phyloP scores from a whole-genome alignment of 164 flowering plant species.

The Umbellularia californica region DNA sequence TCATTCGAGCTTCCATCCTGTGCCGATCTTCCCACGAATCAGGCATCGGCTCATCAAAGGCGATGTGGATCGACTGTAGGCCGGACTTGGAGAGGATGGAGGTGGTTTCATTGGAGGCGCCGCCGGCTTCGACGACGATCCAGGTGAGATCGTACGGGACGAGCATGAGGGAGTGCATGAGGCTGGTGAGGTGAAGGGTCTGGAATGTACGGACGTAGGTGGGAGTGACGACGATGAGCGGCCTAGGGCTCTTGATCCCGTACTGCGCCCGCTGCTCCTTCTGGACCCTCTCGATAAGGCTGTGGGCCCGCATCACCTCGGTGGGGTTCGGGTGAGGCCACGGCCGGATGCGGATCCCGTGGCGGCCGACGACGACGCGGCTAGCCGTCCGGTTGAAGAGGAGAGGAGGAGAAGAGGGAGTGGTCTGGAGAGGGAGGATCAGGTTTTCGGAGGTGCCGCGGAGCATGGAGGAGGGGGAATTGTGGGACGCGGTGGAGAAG shows the following conservation, averaged over 20 bases:
- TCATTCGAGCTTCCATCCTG: slow-evolving; percentile 66
- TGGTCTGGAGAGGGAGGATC: slow-evolving; percentile 5
- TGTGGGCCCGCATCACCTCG: slow-evolving; percentile 86
- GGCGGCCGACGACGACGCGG: slow-evolving; percentile 87
- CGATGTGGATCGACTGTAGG: slow-evolving; percentile 51
- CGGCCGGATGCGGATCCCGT: slow-evolving; percentile 85
- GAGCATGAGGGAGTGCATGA: slow-evolving; percentile 92
- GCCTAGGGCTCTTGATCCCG: slow-evolving; percentile 69
- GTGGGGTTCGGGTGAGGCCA: slow-evolving; percentile 91
- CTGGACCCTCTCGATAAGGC: slow-evolving; percentile 84
- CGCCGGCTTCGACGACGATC: slow-evolving; percentile 97
- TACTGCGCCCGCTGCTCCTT: slow-evolving; percentile 67
- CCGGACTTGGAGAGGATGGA: slow-evolving; percentile 53
- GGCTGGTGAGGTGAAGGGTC: slow-evolving; percentile 77
- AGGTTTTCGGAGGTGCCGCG: slow-evolving; percentile 21
- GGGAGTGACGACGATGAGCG: slow-evolving; percentile 78
- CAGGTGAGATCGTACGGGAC: slow-evolving; percentile 73
- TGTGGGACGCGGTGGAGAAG: slow-evolving; percentile 50
- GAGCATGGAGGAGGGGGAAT: slow-evolving; percentile 23
- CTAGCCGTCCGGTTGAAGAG: slow-evolving; percentile 28
- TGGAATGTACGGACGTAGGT: slow-evolving; percentile 91
- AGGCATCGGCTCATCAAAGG: slow-evolving; percentile 61
- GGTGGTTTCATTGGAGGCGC: slow-evolving; percentile 68
- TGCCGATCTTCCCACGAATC: slow-evolving; percentile 68
- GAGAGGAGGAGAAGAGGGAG: not conserved